These are phyloP conservation scores for Chytriomyces sp. DNA, from an alignment of 192 early-diverging fungal species.

Conservation along the genomic window DNA sequence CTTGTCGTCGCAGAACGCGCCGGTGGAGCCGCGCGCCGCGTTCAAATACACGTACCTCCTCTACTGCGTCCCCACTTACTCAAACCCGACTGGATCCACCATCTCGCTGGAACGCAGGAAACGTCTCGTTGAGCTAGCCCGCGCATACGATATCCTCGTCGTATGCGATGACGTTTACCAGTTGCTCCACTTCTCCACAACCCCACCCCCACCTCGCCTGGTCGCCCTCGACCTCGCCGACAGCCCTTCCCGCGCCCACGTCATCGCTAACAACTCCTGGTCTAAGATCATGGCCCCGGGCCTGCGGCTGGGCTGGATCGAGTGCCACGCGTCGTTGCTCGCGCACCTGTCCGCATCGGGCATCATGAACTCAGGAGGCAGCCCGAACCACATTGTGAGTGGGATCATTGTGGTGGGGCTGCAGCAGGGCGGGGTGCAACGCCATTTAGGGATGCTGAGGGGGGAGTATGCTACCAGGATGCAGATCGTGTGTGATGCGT, in stretches of 20 bases:
- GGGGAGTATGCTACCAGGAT: conserved; percentile 21
- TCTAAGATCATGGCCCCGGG: conserved; percentile 49
- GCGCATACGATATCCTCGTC: conserved; percentile 44
- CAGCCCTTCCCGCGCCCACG: conserved; percentile 25
- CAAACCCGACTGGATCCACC: conserved; percentile 46
- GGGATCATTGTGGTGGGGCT: conserved; percentile 11
- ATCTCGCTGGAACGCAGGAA: conserved; percentile 13
- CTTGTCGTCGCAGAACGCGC: not conserved
- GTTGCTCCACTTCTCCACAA: conserved; percentile 29
- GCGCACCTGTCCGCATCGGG: conserved; percentile 11
- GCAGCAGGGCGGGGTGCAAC: conserved; percentile 13
- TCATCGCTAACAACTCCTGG: conserved; percentile 54
- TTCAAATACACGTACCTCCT: conserved; percentile 36
- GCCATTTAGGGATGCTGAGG: conserved; percentile 29
- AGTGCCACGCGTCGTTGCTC: conserved; percentile 36
- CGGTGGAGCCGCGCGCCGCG: not conserved
- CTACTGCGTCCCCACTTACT: conserved; percentile 49
- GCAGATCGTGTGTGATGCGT: conserved; percentile 17
- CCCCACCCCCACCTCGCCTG: conserved; percentile 16
- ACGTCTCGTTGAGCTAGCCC: conserved; percentile 35
- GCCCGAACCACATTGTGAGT: conserved; percentile 35
- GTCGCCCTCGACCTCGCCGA: conserved; percentile 21
- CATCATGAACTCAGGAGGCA: conserved; percentile 38
- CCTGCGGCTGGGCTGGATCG: conserved; percentile 50
- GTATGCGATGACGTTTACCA: conserved; percentile 56